phyloP scores from a whole-genome alignment of 441 rosid species.

The Theobroma grandiflorum region DNA sequence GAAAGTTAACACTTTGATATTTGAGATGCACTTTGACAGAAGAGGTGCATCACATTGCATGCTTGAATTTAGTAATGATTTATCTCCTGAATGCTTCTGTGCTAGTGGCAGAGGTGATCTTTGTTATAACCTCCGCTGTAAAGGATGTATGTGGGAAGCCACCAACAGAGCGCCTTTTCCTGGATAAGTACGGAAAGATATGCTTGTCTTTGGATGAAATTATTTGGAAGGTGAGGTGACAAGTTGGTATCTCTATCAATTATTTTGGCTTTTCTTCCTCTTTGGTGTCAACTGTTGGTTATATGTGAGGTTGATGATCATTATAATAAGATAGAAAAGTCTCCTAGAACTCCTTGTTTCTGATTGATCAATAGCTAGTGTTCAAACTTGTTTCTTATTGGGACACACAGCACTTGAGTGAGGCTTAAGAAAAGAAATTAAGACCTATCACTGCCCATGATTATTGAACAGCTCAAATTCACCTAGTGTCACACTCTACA shows the following conservation, averaged over 20 bases:
- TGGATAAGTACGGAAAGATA: conserved; percentile 92
- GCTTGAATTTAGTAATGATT: conserved; percentile 21
- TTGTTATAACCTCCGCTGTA: conserved; percentile 79
- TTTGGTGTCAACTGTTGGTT: background rate
- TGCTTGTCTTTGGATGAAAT: conserved; percentile 94
- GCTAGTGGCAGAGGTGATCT: conserved; percentile 89
- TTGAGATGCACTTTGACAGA: background rate
- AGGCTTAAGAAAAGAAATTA: background rate
- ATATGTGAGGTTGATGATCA: too few relatives aligned
- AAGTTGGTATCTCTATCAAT: background rate
- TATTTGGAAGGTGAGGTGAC: conserved; percentile 75
- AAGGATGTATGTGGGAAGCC: conserved; percentile 94
- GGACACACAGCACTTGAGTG: background rate
- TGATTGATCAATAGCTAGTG: background rate
- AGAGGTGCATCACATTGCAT: background rate
- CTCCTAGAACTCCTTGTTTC: background rate
- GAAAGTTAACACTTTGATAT: background rate
- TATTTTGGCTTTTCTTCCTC: background rate
- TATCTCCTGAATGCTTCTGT: background rate
- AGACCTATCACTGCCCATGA: background rate
- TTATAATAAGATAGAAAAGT: background rate
- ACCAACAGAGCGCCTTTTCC: conserved; percentile 89
- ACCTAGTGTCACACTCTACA: background rate
- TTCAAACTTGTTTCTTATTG: background rate
- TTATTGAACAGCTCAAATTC: background rate